phyloP scores from a whole-genome alignment of 257 asterid species.

The Nicotiana benthamiana region DNA sequence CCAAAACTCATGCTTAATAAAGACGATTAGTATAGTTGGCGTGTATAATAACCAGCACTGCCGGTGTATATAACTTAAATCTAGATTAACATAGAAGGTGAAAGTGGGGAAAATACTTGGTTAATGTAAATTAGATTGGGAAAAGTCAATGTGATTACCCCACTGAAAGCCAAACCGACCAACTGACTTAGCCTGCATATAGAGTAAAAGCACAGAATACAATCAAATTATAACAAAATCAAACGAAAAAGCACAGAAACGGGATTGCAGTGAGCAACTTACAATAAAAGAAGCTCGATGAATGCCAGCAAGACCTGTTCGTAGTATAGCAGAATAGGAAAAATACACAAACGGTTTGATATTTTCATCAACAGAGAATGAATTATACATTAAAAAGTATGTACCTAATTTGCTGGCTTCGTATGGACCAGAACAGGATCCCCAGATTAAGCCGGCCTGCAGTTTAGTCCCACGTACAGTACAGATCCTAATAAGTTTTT shows the following conservation, averaged over 20 bases:
- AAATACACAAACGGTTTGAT: not conserved
- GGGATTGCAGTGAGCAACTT: constrained; percentile 13
- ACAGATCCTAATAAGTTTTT: not conserved
- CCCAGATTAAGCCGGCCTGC: constrained; percentile 90
- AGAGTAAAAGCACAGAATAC: not conserved
- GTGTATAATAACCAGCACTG: not conserved
- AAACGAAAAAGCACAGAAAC: not conserved
- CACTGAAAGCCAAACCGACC: constrained; percentile 55
- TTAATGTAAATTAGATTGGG: not conserved
- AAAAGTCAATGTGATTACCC: constrained; percentile 34
- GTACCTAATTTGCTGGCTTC: constrained; percentile 53
- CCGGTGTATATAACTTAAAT: not conserved
- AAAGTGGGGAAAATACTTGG: not conserved
- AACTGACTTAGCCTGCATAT: constrained; percentile 52
- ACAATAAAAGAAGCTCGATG: constrained; percentile 50
- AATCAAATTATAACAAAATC: not conserved
- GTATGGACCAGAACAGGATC: constrained; percentile 61
- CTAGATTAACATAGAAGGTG: not conserved
- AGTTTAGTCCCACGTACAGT: not conserved
- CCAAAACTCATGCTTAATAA: not conserved
- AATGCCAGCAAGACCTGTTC: constrained; percentile 52
- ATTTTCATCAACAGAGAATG: not conserved
- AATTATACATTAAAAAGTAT: not conserved
- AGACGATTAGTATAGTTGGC: not conserved
- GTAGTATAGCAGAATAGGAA: not conserved